Evolutionary conservation across 495 filamentous ascomycete species (phyloP).

Genomic region (Platismatia glauca): DNA sequence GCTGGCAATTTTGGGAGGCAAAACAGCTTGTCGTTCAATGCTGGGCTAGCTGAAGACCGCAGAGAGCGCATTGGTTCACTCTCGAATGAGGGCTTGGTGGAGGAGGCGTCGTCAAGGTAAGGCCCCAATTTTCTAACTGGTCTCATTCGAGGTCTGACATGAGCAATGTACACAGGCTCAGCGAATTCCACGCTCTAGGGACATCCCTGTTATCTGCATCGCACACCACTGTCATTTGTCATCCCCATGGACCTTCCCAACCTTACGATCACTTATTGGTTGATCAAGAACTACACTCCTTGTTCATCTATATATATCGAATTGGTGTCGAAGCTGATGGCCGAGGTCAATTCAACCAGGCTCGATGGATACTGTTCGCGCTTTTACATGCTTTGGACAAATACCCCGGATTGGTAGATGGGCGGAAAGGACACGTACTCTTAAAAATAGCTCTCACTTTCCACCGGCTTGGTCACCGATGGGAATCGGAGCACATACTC

Average conservation of each 20-base stretch:
- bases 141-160: no score
- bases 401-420: not conserved
- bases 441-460: slow-evolving; percentile 5
- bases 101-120: not conserved
- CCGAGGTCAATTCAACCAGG: not conserved
- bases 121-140: no score
- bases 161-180: no score
- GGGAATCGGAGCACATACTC: slow-evolving; percentile 1
- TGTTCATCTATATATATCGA: slow-evolving; percentile 10
- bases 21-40: not conserved
- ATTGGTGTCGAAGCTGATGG: not conserved
- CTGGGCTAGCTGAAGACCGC: not conserved
- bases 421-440: not conserved
- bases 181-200: slow-evolving; percentile 1
- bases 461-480: not conserved
- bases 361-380: slow-evolving; percentile 5
- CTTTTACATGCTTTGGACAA: slow-evolving; percentile 6
- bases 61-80: not conserved
- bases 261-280: not conserved
- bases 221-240: not conserved
- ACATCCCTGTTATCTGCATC: not conserved
- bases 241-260: not conserved
- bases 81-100: not conserved
- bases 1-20: not conserved
- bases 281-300: not conserved